Percentiles rank a stretch among this genome's conserved stretches.
Conservation (phyloP, 345 rosid genomes). For the Boechera stricta region DNA sequence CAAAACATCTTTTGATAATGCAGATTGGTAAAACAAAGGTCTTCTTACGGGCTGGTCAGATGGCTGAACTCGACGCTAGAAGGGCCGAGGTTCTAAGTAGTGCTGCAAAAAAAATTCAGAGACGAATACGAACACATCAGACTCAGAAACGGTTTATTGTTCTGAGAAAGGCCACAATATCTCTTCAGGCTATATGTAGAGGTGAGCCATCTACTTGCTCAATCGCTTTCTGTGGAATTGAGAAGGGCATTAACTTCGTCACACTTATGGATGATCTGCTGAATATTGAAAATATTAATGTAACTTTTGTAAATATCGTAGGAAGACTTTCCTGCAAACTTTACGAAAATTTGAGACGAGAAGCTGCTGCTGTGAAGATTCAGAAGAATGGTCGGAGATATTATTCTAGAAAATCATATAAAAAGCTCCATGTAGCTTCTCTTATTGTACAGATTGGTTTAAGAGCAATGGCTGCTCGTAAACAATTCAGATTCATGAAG, state of each 20-base stretch:
- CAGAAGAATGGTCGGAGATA: conserved; percentile 66
- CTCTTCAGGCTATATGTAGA: conserved; percentile 70
- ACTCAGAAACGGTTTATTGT: conserved; percentile 77
- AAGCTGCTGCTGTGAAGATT: conserved; percentile 74
- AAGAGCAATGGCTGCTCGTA: conserved; percentile 71
- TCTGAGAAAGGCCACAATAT: conserved; percentile 62
- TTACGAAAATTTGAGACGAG: conserved; percentile 52
- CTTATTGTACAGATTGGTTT: conserved; percentile 67
- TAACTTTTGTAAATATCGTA: conserved; percentile 38
- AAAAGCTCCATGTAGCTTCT: conserved; percentile 57
- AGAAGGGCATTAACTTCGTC: not conserved
- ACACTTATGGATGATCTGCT: not conserved
- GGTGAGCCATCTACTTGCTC: conserved; percentile 49
- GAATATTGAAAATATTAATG: not conserved
- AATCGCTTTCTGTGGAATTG: not conserved
- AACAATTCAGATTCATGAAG: conserved; percentile 65
- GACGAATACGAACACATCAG: conserved; percentile 69
- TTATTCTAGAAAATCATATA: conserved; percentile 58
- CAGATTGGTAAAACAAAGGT: conserved; percentile 97
- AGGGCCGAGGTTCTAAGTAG: conserved; percentile 77
- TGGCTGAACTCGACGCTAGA: conserved; percentile 96
- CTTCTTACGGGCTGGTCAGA: conserved; percentile 96
- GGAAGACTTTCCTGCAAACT: conserved; percentile 71
- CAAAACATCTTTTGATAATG: conserved; percentile 36
- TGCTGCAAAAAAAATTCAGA: conserved; percentile 88